phyloP scores from a whole-genome alignment of 176 grass and related monocot genomes.

The Lolium rigidum region DNA sequence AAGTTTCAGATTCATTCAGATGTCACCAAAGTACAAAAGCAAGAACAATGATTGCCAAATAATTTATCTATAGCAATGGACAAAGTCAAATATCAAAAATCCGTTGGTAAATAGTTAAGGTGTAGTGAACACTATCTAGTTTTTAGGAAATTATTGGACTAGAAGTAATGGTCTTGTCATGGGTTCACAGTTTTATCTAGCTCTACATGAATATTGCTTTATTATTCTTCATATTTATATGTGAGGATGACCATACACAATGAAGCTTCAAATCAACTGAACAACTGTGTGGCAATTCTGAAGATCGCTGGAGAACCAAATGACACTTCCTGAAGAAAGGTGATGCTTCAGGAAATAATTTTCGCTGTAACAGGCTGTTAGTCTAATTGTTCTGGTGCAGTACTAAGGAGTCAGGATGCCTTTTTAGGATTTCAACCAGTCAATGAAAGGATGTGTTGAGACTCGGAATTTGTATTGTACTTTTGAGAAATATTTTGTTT shows the following conservation, averaged over 20 bases:
- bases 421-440: conserved; percentile 16
- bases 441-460: neutral
- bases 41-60: conserved; percentile 18
- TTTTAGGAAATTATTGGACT: conserved; percentile 27
- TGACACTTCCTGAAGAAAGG: neutral
- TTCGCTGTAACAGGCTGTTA: neutral
- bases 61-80: neutral
- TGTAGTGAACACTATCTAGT: conserved; percentile 6
- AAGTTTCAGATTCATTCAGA: conserved; percentile 18
- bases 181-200: conserved; percentile 21
- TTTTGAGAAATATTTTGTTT: neutral
- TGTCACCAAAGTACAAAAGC: conserved; percentile 12
- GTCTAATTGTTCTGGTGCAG: conserved; percentile 2
- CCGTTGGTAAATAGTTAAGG: neutral
- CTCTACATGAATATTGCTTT: conserved; percentile 7
- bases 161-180: neutral
- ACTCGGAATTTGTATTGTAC: neutral
- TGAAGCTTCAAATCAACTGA: conserved; percentile 19
- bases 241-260: neutral
- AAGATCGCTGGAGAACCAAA: neutral
- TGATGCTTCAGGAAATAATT: conserved; percentile 20
- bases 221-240: conserved; percentile 14
- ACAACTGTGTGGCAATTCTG: neutral
- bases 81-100: neutral
- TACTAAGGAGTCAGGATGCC: neutral